Evolutionary conservation across 148 eudicot species (phyloP).

Genomic region (Spergularia marina): DNA sequence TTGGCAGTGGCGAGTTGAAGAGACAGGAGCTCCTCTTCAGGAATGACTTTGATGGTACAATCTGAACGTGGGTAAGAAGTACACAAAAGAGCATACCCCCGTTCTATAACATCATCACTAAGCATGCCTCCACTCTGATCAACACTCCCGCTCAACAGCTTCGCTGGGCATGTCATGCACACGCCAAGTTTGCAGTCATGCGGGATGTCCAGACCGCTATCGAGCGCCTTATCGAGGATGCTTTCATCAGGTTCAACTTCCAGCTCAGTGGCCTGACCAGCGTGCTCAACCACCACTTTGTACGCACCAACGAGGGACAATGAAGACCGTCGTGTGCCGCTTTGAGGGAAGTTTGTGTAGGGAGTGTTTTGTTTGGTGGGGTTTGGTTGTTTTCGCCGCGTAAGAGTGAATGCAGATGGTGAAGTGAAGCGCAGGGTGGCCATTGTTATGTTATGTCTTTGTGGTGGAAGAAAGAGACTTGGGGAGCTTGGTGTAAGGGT

Average conservation of each 20-base stretch:
- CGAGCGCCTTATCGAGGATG: constrained; percentile 69
- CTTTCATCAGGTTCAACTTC: constrained; percentile 83
- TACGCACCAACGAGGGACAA: constrained; percentile 31
- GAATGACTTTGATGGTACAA: constrained; percentile 63
- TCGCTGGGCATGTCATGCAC: constrained; percentile 96
- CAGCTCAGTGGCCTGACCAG: constrained; percentile 54
- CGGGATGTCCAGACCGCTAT: constrained; percentile 55
- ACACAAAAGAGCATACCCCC: constrained; percentile 70
- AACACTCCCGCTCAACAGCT: constrained; percentile 56
- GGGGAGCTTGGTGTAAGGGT: too few relatives aligned
- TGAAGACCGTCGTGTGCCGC: neutral
- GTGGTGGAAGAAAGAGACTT: neutral
- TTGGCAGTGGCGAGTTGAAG: constrained; percentile 85
- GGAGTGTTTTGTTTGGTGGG: neutral
- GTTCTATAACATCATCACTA: constrained; percentile 85
- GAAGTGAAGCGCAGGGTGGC: constrained; percentile 44
- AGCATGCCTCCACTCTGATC: constrained; percentile 97
- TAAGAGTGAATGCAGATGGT: constrained; percentile 35
- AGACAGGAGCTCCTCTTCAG: constrained; percentile 83
- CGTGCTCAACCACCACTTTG: constrained; percentile 70
- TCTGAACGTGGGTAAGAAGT: constrained; percentile 74
- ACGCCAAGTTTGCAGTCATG: constrained; percentile 94
- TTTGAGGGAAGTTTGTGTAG: neutral
- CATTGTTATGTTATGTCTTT: constrained; percentile 20
- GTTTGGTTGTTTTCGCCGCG: constrained; percentile 20